Conservation (phyloP, 441 rosid genomes). For the Melastoma candidum region DNA sequence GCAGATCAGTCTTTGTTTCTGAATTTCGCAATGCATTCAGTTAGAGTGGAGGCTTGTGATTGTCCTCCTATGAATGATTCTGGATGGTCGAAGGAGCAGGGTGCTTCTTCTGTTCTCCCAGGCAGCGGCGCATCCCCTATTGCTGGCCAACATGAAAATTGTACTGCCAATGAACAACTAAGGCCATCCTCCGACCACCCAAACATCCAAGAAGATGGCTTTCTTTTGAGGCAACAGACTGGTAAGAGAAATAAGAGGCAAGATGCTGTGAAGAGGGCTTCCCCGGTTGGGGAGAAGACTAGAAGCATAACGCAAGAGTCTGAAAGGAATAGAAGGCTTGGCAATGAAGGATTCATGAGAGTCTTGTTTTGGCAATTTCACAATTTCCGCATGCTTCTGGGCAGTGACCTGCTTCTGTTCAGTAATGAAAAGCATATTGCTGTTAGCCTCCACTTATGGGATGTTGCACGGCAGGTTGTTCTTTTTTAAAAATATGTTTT, state of each 20-base stretch:
- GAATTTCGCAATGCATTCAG: constrained; percentile 97
- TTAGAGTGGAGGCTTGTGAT: constrained; percentile 97
- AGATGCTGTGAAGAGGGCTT: constrained; percentile 44
- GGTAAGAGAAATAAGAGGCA: constrained; percentile 41
- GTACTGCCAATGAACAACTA: constrained; percentile 32
- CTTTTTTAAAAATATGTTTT: constrained; percentile 4
- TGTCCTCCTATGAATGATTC: constrained; percentile 65
- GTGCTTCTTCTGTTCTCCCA: constrained; percentile 55
- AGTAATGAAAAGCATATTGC: constrained; percentile 90
- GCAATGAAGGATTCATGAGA: constrained; percentile 68
- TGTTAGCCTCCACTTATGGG: constrained; percentile 94
- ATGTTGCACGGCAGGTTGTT: constrained; percentile 67
- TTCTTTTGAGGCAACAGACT: constrained; percentile 47
- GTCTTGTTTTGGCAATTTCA: constrained; percentile 93
- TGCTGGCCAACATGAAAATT: constrained; percentile 34
- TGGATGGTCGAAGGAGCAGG: constrained; percentile 31
- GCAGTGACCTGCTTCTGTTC: constrained; percentile 86
- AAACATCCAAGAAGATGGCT: constrained; percentile 44
- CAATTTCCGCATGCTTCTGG: constrained; percentile 92
- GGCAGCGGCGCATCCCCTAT: constrained; percentile 31
- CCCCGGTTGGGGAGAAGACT: constrained; percentile 68
- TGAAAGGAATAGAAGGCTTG: constrained; percentile 63
- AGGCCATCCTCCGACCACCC: constrained; percentile 31
- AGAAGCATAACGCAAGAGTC: constrained; percentile 68
- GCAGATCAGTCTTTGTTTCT: constrained; percentile 76